Percentiles rank a stretch among this genome's conserved stretches.
Evolutionary conservation across 2,329 filamentous ascomycete species (phyloP).

Genomic region (Trichoderma semiorbis): DNA sequence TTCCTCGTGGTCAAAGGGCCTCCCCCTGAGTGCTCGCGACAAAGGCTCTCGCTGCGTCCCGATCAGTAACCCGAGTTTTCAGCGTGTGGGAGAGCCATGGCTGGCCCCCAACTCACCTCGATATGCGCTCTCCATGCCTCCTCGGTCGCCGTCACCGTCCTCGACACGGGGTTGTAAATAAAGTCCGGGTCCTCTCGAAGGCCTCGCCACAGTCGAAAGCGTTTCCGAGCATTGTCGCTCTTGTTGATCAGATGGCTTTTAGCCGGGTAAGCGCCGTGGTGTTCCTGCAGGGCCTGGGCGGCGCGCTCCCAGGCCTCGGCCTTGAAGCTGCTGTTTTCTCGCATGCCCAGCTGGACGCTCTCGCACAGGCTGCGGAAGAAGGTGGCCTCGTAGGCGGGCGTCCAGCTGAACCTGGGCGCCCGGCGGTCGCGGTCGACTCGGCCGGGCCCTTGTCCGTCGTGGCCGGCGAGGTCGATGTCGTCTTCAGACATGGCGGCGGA

Average conservation of each 20-base stretch:
- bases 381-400: constrained; percentile 54
- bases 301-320: constrained; percentile 59
- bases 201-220: constrained; percentile 59
- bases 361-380: constrained; percentile 60
- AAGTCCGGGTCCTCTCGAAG: constrained; percentile 57
- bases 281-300: constrained; percentile 50
- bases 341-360: constrained; percentile 54
- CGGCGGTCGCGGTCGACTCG: constrained; percentile 40
- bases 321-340: constrained; percentile 60
- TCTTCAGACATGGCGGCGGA: constrained; percentile 38
- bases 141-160: constrained; percentile 53
- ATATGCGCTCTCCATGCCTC: constrained; percentile 57
- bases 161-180: constrained; percentile 48
- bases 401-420: constrained; percentile 58
- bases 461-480: constrained; percentile 36
- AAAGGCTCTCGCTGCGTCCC: constrained; percentile 51
- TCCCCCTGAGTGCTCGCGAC: constrained; percentile 53
- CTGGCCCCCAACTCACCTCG: constrained; percentile 42
- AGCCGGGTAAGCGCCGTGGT: constrained; percentile 54
- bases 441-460: constrained; percentile 32
- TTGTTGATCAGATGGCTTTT: constrained; percentile 63
- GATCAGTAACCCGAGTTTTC: constrained; percentile 20
- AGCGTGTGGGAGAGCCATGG: neutral
- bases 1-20: constrained; percentile 58
- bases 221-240: constrained; percentile 60